phyloP scores from a whole-genome alignment of 768 basidiomycete species.

The Ramaria rubella region DNA sequence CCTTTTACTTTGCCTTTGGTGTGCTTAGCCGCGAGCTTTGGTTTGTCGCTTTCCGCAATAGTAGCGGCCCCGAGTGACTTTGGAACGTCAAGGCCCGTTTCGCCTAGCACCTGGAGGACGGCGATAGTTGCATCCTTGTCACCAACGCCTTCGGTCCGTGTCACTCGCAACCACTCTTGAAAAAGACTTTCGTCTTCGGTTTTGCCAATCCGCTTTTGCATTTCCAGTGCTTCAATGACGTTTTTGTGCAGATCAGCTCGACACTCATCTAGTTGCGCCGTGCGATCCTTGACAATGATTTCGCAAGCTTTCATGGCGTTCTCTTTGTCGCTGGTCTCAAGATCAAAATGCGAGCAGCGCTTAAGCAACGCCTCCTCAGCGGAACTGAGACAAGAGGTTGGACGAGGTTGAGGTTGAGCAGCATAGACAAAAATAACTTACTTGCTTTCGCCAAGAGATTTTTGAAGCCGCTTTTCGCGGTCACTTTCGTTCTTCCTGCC shows the following conservation, averaged over 20 bases:
- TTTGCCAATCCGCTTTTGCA: constrained; percentile 62
- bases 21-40: constrained; percentile 13
- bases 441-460: constrained; percentile 86
- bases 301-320: constrained; percentile 92
- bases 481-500: constrained; percentile 72
- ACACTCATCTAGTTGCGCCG: constrained; percentile 73
- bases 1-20: constrained; percentile 11
- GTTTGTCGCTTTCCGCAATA: constrained; percentile 10
- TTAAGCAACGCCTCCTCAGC: constrained; percentile 92
- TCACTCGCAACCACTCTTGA: constrained; percentile 67
- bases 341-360: constrained; percentile 91
- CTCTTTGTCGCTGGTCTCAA: constrained; percentile 51
- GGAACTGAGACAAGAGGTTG: constrained; percentile 39
- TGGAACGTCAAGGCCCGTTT: constrained; percentile 42
- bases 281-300: constrained; percentile 79
- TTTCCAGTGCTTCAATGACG: constrained; percentile 56
- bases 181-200: constrained; percentile 58
- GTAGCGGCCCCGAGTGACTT: constrained; percentile 29
- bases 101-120: constrained; percentile 50
- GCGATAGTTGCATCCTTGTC: constrained; percentile 70
- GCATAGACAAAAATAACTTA: constrained; percentile 36
- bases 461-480: constrained; percentile 78
- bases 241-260: constrained; percentile 62
- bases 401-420: background rate
- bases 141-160: constrained; percentile 62